Conservation (phyloP, 2,329 filamentous ascomycete genomes). For the Ascochyta lentis region DNA sequence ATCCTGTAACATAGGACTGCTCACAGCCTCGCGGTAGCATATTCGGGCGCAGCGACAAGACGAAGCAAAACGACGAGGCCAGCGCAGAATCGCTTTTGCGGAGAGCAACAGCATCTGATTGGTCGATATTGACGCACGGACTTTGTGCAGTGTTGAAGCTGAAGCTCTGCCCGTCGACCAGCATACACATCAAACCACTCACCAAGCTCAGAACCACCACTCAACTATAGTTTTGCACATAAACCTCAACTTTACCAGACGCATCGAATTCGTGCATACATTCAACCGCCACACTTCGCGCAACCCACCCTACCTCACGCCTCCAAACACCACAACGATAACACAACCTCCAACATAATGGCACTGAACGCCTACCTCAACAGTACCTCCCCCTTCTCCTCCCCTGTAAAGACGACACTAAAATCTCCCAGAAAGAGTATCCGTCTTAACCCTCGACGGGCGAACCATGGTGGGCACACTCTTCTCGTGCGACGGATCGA, state of each 20-base stretch:
- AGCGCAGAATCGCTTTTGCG: neutral
- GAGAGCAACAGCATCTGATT: slow-evolving; percentile 4
- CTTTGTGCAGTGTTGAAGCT: slow-evolving; percentile 2
- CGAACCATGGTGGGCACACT: slow-evolving; percentile 79
- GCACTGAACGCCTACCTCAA: slow-evolving; percentile 54
- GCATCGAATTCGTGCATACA: neutral
- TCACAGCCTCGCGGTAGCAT: too few species aligned
- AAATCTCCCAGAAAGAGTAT: slow-evolving; percentile 75
- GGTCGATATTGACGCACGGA: neutral
- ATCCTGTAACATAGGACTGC: too few species aligned
- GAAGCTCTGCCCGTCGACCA: neutral
- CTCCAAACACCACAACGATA: neutral
- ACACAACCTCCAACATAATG: slow-evolving; percentile 34
- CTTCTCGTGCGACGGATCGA: slow-evolving; percentile 85
- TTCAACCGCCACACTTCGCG: neutral
- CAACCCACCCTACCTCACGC: neutral
- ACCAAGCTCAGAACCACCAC: neutral
- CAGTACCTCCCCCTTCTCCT: slow-evolving; percentile 36
- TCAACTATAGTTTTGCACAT: neutral
- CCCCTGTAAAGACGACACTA: slow-evolving; percentile 10
- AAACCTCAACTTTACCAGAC: too few species aligned
- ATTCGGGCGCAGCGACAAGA: neutral
- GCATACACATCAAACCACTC: neutral
- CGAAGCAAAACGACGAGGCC: neutral
- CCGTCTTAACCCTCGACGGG: slow-evolving; percentile 90